These are phyloP conservation scores for Cochlearia excelsa DNA, from an alignment of 345 rosid species.

Conservation along the genomic window DNA sequence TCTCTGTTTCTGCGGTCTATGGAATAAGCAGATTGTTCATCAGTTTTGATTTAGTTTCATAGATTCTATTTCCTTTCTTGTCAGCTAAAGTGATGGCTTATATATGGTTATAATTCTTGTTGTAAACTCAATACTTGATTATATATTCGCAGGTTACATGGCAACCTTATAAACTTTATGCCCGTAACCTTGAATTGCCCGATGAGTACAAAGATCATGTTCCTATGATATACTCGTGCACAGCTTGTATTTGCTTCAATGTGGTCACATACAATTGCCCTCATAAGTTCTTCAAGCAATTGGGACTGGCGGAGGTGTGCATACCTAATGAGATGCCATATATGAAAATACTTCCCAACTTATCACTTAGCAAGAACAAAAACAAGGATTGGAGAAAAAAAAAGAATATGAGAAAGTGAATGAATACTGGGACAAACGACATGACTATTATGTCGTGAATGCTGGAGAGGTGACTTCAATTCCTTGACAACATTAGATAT, in stretches of 20 bases:
- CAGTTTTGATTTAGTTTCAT: no score
- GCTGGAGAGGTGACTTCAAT: not conserved
- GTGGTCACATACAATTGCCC: not conserved
- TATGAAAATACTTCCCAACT: no score
- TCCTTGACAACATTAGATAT: not conserved
- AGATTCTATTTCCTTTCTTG: no score
- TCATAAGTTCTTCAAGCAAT: not conserved
- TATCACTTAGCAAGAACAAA: not conserved
- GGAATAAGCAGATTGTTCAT: no score
- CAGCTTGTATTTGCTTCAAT: not conserved
- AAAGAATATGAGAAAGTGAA: not conserved
- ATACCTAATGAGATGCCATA: not conserved
- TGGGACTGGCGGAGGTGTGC: not conserved
- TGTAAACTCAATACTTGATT: conserved; percentile 6
- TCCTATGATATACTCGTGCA: not conserved
- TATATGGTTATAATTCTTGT: no score
- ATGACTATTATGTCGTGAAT: not conserved
- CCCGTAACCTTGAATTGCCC: not conserved
- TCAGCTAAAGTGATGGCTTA: no score
- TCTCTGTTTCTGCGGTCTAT: no score
- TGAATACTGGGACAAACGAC: not conserved
- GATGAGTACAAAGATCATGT: not conserved
- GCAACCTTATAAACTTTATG: not conserved
- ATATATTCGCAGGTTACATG: conserved; percentile 5
- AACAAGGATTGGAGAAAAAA: not conserved